Evolutionary conservation across 495 filamentous ascomycete genomes (phyloP), one percentile per base, ranked within the genome.

Genomic region (Mytilinidion resinicola): DNA sequence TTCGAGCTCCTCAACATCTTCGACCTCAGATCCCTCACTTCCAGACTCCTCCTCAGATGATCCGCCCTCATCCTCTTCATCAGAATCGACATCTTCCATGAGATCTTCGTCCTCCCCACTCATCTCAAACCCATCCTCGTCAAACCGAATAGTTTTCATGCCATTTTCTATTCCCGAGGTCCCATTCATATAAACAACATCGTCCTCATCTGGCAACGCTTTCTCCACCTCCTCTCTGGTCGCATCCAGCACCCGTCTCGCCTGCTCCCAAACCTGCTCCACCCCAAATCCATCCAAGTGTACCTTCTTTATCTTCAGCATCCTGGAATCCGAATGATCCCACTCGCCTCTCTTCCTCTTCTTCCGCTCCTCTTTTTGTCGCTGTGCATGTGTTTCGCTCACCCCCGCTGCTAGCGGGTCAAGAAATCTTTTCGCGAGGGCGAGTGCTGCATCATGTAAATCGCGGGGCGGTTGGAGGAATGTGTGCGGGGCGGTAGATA

Each of bases 231-330:
- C 77, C 11, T 76, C 66, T 49, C 75, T 78, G 21, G 76, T 72
- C 3, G 78, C 79, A 66, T 82, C 76, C 55, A 93, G 79, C 19
- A 98, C 87, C 68, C 87, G 82, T 61, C 80, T 85, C 5, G 90
- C 89, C 73, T 98, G 93, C 68, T 96, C 89, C 90, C 91, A 97
- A 15, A 98, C 83, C 73, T 97, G 93, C 46, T 84, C 83, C 20
- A 87, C 83, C 57, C 85, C 87, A 71, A 98, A 96, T 0, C 92
- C 93, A 30, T 96, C 85, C 33, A 88, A 76, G 70, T 97, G 85
- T 19, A 98, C 72, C 70, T 87, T 86, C 66, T 85, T 80, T 57
- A 92, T 72, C 60, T 86, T 87, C 57, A 92, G 68, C 17, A 81
- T 70, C 15, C 80, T 72, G 17, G 71, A 69, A 60, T 69, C 59